phyloP scores from a whole-genome alignment of 2,329 filamentous ascomycete genomes.

The Aspergillus persii region DNA sequence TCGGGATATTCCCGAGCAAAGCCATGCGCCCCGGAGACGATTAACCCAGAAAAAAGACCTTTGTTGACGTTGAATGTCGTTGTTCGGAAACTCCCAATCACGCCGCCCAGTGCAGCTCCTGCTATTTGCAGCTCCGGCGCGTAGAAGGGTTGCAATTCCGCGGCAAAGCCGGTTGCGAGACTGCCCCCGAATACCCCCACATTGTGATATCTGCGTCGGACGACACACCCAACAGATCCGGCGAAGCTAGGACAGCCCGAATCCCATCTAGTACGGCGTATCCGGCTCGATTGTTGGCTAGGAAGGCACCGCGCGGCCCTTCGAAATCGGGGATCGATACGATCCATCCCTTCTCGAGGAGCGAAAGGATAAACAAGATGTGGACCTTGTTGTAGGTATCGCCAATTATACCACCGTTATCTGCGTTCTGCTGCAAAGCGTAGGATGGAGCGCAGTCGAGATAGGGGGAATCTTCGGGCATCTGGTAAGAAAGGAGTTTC shows the following conservation, averaged over 20 bases:
- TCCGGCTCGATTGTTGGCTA: neutral
- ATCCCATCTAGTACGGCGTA: constrained; percentile 1
- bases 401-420: neutral
- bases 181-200: constrained; percentile 3
- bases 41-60: neutral
- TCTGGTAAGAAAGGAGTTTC: constrained; percentile 1
- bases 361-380: neutral
- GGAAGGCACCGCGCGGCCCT: neutral
- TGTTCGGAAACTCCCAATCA: neutral
- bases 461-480: neutral
- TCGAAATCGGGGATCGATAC: constrained; percentile 1
- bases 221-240: neutral
- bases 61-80: neutral
- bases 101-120: neutral
- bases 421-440: neutral
- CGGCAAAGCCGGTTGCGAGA: neutral
- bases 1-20: neutral
- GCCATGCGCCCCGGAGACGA: neutral
- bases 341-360: neutral
- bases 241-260: neutral
- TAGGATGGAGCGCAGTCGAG: constrained; percentile 3
- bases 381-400: neutral
- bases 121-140: neutral
- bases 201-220: neutral
- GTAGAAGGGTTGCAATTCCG: neutral